Evolutionary conservation across 768 basidiomycete species (phyloP).

Genomic region (Phlebiopsis flavidoalba): DNA sequence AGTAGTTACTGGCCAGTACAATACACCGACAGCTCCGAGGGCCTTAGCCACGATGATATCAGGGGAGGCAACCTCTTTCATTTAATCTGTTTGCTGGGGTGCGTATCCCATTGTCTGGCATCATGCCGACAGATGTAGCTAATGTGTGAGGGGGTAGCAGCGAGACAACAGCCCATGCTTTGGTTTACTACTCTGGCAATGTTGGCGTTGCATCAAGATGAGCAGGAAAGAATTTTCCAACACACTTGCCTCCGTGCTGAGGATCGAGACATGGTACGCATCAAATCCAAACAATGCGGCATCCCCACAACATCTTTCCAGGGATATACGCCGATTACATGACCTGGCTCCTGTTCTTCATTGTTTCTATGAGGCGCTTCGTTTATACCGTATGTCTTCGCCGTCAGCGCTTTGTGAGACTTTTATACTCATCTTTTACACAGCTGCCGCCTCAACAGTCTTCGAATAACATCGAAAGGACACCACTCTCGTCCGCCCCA

Average conservation of each 20-base stretch:
- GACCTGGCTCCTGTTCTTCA: conserved; percentile 6
- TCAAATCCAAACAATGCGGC: too few relatives aligned
- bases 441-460: conserved; percentile 4
- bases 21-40: conserved; percentile 5
- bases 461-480: conserved; percentile 7
- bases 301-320: conserved; percentile 10
- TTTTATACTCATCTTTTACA: background rate
- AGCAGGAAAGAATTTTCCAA: conserved; percentile 15
- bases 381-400: conserved; percentile 12
- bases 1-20: conserved; percentile 12
- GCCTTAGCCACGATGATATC: conserved; percentile 12
- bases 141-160: background rate
- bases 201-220: conserved; percentile 20
- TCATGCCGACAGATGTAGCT: background rate
- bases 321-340: conserved; percentile 3
- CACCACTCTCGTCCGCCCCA: conserved; percentile 1
- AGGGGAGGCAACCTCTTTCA: conserved; percentile 16
- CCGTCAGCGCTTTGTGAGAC: background rate
- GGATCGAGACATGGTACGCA: conserved; percentile 1
- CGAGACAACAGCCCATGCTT: conserved; percentile 21
- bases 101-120: background rate
- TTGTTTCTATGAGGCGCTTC: conserved; percentile 16
- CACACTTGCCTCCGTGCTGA: conserved; percentile 2
- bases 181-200: conserved; percentile 19
- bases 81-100: conserved; percentile 24